A percentile compares a stretch with the other conserved stretches of the same genome.
phyloP scores from a whole-genome alignment of 176 grass and related monocot species.

The Oropetium thomaeum region DNA sequence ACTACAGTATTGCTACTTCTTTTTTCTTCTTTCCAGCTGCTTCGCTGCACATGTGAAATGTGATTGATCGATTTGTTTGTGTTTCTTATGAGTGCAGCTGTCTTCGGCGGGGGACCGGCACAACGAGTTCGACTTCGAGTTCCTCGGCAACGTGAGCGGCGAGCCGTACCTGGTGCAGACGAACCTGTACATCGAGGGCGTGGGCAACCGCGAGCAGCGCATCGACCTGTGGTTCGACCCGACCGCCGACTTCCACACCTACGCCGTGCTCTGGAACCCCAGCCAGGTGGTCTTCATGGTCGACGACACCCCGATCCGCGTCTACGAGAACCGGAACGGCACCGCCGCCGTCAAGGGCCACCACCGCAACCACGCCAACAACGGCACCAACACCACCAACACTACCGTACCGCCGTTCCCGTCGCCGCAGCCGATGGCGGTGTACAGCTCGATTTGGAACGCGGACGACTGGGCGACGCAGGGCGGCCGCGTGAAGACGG shows the following conservation, averaged over 20 bases:
- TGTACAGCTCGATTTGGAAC: conserved; percentile 99
- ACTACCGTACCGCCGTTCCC: conserved; percentile 38
- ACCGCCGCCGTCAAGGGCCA: conserved; percentile 12
- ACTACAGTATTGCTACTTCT: no score
- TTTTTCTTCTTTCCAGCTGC: no score
- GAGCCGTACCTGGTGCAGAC: conserved; percentile 98
- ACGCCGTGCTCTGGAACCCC: conserved; percentile 74
- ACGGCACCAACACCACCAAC: no score
- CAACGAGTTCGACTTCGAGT: conserved; percentile 99
- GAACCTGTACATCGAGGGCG: conserved; percentile 92
- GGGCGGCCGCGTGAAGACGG: conserved; percentile 89
- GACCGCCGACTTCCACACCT: conserved; percentile 64
- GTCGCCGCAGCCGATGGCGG: conserved; percentile 71
- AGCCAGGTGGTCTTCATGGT: conserved; percentile 93
- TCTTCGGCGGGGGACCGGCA: conserved; percentile 70
- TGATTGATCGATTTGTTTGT: not conserved
- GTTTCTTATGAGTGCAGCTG: conserved; percentile 31
- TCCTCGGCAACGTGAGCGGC: conserved; percentile 77
- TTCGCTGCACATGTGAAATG: no score
- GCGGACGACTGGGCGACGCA: conserved; percentile 99
- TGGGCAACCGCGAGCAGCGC: conserved; percentile 89
- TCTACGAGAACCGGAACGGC: conserved; percentile 59
- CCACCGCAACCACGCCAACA: not conserved
- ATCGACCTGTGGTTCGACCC: conserved; percentile 96
- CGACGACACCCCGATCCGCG: conserved; percentile 87